A percentile compares a stretch with the other conserved stretches of the same genome.
Conservation (phyloP, 805 yeast genomes). For the Saturnispora kantuleensis region DNA sequence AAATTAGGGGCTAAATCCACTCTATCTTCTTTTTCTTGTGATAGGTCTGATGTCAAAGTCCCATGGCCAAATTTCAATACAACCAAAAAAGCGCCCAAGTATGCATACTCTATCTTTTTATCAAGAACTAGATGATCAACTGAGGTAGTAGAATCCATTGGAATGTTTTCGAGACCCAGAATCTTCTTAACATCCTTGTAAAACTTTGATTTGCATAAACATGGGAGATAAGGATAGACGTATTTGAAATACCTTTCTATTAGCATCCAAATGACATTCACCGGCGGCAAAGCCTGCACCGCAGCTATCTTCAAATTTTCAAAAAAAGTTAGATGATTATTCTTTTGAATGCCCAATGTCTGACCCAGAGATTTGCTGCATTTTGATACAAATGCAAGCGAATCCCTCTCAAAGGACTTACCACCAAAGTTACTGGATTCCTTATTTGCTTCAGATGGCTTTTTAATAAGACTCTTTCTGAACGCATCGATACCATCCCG, state of each 20-base stretch:
- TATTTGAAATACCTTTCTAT: conserved; percentile 35
- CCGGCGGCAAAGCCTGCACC: conserved; percentile 31
- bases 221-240: conserved; percentile 40
- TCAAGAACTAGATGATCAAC: conserved; percentile 27
- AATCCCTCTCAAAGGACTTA: neutral
- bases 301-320: conserved; percentile 22
- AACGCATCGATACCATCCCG: conserved; percentile 7
- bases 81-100: conserved; percentile 35
- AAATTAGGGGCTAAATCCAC: conserved; percentile 9
- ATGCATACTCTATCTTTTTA: conserved; percentile 38
- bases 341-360: too few relatives aligned
- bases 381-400: too few relatives aligned
- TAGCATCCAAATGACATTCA: conserved; percentile 34
- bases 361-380: too few relatives aligned
- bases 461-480: conserved; percentile 9
- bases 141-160: conserved; percentile 20
- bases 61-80: conserved; percentile 34
- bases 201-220: conserved; percentile 30
- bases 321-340: neutral
- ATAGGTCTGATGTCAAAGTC: conserved; percentile 8
- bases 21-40: neutral
- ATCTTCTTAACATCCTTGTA: conserved; percentile 25
- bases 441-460: neutral
- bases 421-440: neutral
- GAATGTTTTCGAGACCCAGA: conserved; percentile 17